Evolutionary conservation across 176 grass and related monocot species (phyloP).

Genomic region (Bromus sterilis): DNA sequence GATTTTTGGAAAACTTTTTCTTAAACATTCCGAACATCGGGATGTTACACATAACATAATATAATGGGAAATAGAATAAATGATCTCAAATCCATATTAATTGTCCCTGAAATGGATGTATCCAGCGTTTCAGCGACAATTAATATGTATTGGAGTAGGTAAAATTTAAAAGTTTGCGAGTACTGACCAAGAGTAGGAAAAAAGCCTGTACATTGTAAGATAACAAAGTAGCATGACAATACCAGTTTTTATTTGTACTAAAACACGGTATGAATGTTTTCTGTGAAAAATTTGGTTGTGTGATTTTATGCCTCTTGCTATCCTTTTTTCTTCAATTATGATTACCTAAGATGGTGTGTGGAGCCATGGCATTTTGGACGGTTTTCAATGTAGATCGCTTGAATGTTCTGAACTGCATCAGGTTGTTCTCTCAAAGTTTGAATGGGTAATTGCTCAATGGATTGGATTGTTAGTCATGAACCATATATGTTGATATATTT

Average conservation of each 20-base stretch:
- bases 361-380: background rate
- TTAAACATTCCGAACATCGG: no score
- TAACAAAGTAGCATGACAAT: background rate
- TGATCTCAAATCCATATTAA: no score
- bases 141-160: no score
- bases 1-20: no score
- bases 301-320: background rate
- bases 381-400: background rate
- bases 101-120: no score
- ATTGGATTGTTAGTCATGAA: background rate
- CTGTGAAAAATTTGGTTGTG: background rate
- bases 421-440: background rate
- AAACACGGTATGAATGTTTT: background rate
- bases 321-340: background rate
- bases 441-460: background rate
- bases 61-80: background rate
- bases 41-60: no score
- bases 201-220: background rate
- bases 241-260: background rate
- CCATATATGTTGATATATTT: background rate
- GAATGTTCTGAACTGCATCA: background rate
- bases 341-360: background rate
- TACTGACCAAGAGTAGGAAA: background rate
- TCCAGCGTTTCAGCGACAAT: no score
- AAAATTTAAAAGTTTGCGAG: background rate